A percentile compares a stretch with the other conserved stretches of the same genome.
Evolutionary conservation across 1,139 yeast species (phyloP).

Genomic region (Suhomyces kunorum): DNA sequence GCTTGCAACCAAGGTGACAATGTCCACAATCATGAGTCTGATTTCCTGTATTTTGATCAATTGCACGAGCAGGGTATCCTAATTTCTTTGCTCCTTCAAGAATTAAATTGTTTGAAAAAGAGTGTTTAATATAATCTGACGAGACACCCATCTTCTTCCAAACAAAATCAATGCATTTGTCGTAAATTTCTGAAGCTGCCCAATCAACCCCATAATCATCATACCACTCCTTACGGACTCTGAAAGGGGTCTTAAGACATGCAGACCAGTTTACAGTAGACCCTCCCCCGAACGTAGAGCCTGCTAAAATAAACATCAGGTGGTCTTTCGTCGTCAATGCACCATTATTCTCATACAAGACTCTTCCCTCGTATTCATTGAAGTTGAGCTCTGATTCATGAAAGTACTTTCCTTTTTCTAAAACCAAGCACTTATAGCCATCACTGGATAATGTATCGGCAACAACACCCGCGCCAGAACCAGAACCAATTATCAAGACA

Average conservation of each 20-base stretch:
- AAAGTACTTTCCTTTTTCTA: constrained; percentile 56
- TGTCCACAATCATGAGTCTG: constrained; percentile 52
- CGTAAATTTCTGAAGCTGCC: constrained; percentile 48
- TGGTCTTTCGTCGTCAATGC: constrained; percentile 35
- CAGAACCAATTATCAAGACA: constrained; percentile 57
- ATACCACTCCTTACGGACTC: constrained; percentile 58
- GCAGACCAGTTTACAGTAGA: constrained; percentile 67
- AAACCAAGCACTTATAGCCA: constrained; percentile 49
- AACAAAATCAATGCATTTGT: constrained; percentile 51
- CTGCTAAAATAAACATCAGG: constrained; percentile 48
- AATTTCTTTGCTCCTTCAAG: constrained; percentile 50
- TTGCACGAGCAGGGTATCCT: constrained; percentile 44
- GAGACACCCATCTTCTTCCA: constrained; percentile 55
- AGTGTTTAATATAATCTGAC: constrained; percentile 42
- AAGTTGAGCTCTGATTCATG: constrained; percentile 39
- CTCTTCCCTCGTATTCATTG: constrained; percentile 41
- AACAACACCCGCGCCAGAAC: constrained; percentile 60
- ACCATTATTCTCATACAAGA: constrained; percentile 48
- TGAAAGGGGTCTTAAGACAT: constrained; percentile 52
- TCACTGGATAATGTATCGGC: constrained; percentile 50
- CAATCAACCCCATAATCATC: constrained; percentile 50
- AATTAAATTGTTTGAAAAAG: constrained; percentile 48
- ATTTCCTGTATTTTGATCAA: constrained; percentile 55
- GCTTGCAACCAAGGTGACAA: constrained; percentile 56
- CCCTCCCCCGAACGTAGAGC: constrained; percentile 63